Evolutionary conservation across 345 rosid species (phyloP).

Genomic region (Syzygium jambos): DNA sequence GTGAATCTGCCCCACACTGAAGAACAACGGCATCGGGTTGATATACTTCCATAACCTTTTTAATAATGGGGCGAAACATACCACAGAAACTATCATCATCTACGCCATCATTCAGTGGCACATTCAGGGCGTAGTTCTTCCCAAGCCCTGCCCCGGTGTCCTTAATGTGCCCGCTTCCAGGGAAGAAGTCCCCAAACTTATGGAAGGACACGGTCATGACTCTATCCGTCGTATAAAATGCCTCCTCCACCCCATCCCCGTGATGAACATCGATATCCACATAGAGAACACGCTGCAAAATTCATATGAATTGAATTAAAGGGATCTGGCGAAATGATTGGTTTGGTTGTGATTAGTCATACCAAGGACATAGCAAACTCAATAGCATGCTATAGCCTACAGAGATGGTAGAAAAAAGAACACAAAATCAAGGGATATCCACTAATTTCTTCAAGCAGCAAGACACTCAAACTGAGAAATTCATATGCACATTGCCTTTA

Average conservation of each 20-base stretch:
- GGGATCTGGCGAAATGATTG: neutral
- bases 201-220: conserved; percentile 99
- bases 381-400: neutral
- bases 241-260: conserved; percentile 99
- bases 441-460: neutral
- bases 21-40: conserved; percentile 99
- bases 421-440: neutral
- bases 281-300: conserved; percentile 77
- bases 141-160: conserved; percentile 68
- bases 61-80: conserved; percentile 75
- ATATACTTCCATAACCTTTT: conserved; percentile 93
- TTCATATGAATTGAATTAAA: neutral
- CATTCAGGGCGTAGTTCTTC: conserved; percentile 85
- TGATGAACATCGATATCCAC: conserved; percentile 97
- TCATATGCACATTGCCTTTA: neutral
- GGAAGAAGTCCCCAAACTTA: conserved; percentile 95
- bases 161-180: conserved; percentile 87
- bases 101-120: conserved; percentile 84
- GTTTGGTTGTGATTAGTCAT: neutral
- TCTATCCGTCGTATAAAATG: conserved; percentile 97
- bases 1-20: conserved; percentile 98
- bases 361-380: neutral
- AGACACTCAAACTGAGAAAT: neutral
- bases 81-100: conserved; percentile 81
- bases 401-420: neutral